Base-by-base conservation (phyloP, 768 basidiomycete genomes). In the Albatrellus ellisii region DNA sequence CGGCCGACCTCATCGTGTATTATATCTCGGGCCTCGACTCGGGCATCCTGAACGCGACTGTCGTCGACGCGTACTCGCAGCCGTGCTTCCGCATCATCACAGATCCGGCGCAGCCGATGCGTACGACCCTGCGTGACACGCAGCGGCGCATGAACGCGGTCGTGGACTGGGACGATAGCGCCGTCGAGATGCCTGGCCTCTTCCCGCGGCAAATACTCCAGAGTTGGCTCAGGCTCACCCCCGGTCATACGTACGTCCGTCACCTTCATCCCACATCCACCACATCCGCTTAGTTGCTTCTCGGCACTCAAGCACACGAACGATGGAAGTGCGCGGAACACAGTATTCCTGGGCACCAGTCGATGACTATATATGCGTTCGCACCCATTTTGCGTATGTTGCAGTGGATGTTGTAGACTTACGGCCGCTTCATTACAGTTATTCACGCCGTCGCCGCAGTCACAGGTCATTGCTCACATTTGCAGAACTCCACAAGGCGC, bases 171-270 rank as follows among this genome's bases (percentile, higher is more conserved):
- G 39, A 39, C 17, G 26, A 12, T 17, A 28, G 18, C 3, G 22
- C 50, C 29, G 47, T 51, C 1, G 50, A 51, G 31, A 42, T 51
- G 27, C 50, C 50, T 2, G 50, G 50, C 14, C 42, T 51, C 21
- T 17, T 49, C 4, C 38, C 47, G 15, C 38, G 50, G 0, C 47
- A 46, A 32, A 12, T 42, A 2, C 12, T 49, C 8, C 35, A 45
- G 2, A 46, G 21, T n/a, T 51, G 50, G 50, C 50, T 51, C 14
- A 45, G 28, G 8, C 31, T 39, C 7, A 36, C 41, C 3, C 34
- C 50, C 6, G 39, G 44, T 9, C 44, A 41, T 41, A 42, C 49
- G 49, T 50, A 36, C 29, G 49, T 42, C 14, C 11, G 8, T 11
- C 4, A 9, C 26, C 4, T 6, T 10, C 20, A 15, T 48, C n/a